Conservation (phyloP, 257 asterid species). For the Perilla frutescens region DNA sequence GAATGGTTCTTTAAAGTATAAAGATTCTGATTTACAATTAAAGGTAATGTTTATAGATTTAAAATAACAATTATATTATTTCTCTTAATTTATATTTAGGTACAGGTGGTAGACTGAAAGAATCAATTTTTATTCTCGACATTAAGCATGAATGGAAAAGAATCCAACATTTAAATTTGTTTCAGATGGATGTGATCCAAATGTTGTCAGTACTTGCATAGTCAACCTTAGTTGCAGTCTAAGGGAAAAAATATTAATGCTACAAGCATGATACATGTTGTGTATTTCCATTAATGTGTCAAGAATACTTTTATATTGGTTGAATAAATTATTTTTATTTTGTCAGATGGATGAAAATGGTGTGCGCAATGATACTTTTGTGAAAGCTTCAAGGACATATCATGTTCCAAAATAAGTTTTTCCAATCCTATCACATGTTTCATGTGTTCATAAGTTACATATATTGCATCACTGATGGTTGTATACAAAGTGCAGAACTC, state of each 20-base stretch:
- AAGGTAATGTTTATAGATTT: too few relatives aligned
- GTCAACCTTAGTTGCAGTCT: background rate
- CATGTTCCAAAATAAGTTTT: slow-evolving; percentile 61
- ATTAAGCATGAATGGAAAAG: too few relatives aligned
- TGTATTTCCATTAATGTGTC: background rate
- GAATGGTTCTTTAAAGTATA: too few relatives aligned
- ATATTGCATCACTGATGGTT: slow-evolving; percentile 26
- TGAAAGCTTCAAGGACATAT: slow-evolving; percentile 61
- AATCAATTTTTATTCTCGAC: too few relatives aligned
- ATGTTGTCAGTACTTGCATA: slow-evolving; percentile 33
- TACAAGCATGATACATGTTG: background rate
- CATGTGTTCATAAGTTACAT: background rate
- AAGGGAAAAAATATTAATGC: background rate
- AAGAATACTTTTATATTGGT: too few relatives aligned
- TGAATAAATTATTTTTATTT: slow-evolving; percentile 2
- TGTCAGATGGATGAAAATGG: slow-evolving; percentile 50
- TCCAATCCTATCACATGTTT: slow-evolving; percentile 22
- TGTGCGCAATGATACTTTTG: slow-evolving; percentile 44
- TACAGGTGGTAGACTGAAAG: too few relatives aligned
- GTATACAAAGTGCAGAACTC: slow-evolving; percentile 41
- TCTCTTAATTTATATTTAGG: too few relatives aligned
- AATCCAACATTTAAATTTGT: too few relatives aligned
- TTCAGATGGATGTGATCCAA: too few relatives aligned
- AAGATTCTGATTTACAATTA: too few relatives aligned
- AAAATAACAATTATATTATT: too few relatives aligned